phyloP scores from a whole-genome alignment of 371 early-diverging fungal species.

The Coemansia sp. region DNA sequence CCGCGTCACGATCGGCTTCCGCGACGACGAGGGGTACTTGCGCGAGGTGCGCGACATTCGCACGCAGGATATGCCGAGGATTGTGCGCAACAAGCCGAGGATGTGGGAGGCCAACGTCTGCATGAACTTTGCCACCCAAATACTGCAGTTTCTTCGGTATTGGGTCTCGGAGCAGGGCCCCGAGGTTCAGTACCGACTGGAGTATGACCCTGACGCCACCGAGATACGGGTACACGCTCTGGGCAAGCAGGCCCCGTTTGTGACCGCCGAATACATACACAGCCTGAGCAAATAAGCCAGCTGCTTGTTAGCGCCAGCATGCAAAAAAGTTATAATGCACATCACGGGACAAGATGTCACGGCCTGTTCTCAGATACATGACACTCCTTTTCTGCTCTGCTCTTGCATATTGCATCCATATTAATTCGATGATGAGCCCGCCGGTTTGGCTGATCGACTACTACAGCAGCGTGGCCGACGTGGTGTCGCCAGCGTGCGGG shows the following conservation, averaged over 20 bases:
- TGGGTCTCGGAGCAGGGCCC: slow-evolving; percentile 48
- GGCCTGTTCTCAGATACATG: no score
- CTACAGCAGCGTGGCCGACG: slow-evolving; percentile 36
- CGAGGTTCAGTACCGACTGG: slow-evolving; percentile 36
- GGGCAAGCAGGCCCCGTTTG: slow-evolving; percentile 20
- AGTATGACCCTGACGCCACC: slow-evolving; percentile 12
- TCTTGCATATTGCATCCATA: no score
- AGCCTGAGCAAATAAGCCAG: background rate
- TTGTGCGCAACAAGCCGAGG: slow-evolving; percentile 60
- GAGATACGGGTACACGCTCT: slow-evolving; percentile 15
- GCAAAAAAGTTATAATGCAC: no score
- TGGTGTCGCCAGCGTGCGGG: slow-evolving; percentile 43
- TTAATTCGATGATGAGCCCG: slow-evolving; percentile 34
- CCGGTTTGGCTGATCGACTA: slow-evolving; percentile 34
- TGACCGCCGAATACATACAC: slow-evolving; percentile 19
- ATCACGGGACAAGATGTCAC: no score
- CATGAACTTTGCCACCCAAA: slow-evolving; percentile 59
- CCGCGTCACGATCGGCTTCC: slow-evolving; percentile 77
- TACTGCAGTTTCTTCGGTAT: slow-evolving; percentile 52
- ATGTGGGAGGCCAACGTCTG: slow-evolving; percentile 68
- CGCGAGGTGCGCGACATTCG: slow-evolving; percentile 59
- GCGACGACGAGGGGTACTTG: slow-evolving; percentile 67
- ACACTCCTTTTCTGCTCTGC: no score
- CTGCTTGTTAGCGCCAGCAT: no score
- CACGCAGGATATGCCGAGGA: slow-evolving; percentile 80